Percentiles rank a stretch among this genome's conserved stretches.
These are phyloP conservation scores for Mrakia frigida DNA, from an alignment of 768 basidiomycete species.

Conservation along the genomic window DNA sequence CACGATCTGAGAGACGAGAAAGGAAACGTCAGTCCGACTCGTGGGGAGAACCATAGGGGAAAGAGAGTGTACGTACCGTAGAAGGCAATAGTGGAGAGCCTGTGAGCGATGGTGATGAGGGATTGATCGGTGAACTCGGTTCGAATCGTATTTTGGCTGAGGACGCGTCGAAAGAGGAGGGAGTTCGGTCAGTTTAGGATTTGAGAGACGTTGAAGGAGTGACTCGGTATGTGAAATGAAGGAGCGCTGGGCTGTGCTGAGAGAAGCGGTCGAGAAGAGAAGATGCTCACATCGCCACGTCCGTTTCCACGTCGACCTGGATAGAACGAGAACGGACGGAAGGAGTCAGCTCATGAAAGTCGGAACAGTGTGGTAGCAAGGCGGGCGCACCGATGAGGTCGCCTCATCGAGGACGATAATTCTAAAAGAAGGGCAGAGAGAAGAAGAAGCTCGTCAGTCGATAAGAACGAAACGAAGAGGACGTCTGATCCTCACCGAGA, in stretches of 20 bases:
- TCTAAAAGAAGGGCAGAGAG: constrained; percentile 2
- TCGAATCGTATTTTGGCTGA: constrained; percentile 87
- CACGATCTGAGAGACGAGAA: background rate
- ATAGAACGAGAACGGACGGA: too few species aligned
- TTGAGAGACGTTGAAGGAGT: constrained; percentile 35
- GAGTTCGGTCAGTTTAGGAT: background rate
- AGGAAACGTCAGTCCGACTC: background rate
- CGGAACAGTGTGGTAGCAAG: too few species aligned
- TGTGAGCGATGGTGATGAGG: constrained; percentile 78
- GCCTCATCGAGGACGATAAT: constrained; percentile 73
- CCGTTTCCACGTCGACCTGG: constrained; percentile 58
- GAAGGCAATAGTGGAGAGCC: constrained; percentile 39
- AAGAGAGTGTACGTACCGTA: background rate
- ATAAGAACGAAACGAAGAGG: constrained; percentile 52
- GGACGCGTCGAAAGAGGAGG: constrained; percentile 36
- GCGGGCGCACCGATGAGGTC: too few species aligned
- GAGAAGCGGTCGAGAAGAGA: background rate
- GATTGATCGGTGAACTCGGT: constrained; percentile 79
- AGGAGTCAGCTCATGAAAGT: too few species aligned
- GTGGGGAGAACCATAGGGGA: background rate
- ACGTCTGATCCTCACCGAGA: constrained; percentile 71
- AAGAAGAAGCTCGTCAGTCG: background rate
- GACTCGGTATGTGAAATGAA: too few species aligned
- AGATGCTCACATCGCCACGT: background rate
- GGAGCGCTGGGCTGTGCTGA: too few species aligned